Evolutionary conservation across 208 protist genomes (phyloP).

Genomic region (Wallacemonas sp.): DNA sequence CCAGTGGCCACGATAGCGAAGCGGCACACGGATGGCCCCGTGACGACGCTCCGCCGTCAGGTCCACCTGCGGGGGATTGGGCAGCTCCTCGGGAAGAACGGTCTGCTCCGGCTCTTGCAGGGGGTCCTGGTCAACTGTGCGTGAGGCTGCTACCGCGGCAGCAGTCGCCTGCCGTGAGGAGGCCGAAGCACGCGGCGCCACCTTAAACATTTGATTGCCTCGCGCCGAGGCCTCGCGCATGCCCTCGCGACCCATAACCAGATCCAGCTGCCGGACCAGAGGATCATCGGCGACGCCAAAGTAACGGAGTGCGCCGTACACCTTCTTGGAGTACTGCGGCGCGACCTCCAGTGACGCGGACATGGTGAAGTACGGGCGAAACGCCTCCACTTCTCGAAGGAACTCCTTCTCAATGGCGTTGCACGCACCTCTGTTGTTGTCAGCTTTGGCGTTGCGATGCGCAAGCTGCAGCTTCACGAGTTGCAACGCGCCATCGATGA

Average conservation of each 20-base stretch:
- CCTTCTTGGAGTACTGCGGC: conserved; percentile 68
- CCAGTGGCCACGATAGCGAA: conserved; percentile 79
- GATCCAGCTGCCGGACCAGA: conserved; percentile 80
- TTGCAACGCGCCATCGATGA: conserved; percentile 81
- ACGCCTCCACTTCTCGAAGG: conserved; percentile 72
- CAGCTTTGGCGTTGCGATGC: conserved; percentile 68
- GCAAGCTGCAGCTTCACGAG: conserved; percentile 84
- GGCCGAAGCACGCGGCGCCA: conserved; percentile 1
- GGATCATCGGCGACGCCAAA: conserved; percentile 84
- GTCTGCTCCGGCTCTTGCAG: conserved; percentile 61
- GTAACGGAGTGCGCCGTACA: conserved; percentile 73
- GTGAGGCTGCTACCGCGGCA: not conserved
- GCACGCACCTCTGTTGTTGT: conserved; percentile 61
- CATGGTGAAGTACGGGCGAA: conserved; percentile 84
- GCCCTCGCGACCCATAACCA: conserved; percentile 61
- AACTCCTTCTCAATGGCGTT: conserved; percentile 81
- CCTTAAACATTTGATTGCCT: conserved; percentile 36
- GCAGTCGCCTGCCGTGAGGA: not conserved
- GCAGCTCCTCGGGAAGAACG: conserved; percentile 76
- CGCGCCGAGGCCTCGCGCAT: conserved; percentile 43
- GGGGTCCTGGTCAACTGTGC: not conserved
- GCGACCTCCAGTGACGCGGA: conserved; percentile 68
- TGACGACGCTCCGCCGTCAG: conserved; percentile 33
- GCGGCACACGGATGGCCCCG: conserved; percentile 57
- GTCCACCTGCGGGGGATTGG: conserved; percentile 70